Evolutionary conservation across 2,329 filamentous ascomycete species (phyloP).

Genomic region (Cyphellophora attinorum): DNA sequence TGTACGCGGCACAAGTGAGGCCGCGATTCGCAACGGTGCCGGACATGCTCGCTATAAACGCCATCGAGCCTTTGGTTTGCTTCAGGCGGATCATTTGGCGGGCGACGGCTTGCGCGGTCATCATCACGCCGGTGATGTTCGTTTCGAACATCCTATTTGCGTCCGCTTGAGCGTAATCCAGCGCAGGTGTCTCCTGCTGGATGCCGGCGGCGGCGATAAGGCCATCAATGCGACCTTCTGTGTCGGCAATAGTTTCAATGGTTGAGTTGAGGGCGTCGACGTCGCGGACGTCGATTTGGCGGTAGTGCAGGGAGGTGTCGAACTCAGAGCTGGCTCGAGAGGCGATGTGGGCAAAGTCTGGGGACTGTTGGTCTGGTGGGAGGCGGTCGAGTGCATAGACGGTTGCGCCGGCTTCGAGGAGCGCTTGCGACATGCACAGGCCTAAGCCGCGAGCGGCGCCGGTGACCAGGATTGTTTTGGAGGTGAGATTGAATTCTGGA

Average conservation of each 20-base stretch:
- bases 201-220: conserved; percentile 63
- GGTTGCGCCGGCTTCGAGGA: conserved; percentile 65
- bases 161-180: conserved; percentile 63
- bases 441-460: conserved; percentile 65
- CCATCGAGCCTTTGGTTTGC: conserved; percentile 46
- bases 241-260: conserved; percentile 58
- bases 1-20: conserved; percentile 39
- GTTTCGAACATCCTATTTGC: conserved; percentile 54
- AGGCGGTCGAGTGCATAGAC: conserved; percentile 37
- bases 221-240: conserved; percentile 67
- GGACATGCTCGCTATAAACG: conserved; percentile 56
- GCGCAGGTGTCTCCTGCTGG: conserved; percentile 72
- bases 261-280: conserved; percentile 57
- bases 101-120: conserved; percentile 53
- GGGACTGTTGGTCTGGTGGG: conserved; percentile 24
- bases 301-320: conserved; percentile 62
- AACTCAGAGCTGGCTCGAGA: conserved; percentile 54
- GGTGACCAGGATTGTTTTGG: conserved; percentile 62
- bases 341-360: conserved; percentile 57
- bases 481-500: conserved; percentile 61
- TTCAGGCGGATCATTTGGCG: conserved; percentile 52
- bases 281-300: conserved; percentile 71
- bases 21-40: conserved; percentile 49
- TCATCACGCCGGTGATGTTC: conserved; percentile 53
- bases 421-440: conserved; percentile 61